Base-by-base conservation (phyloP, 1,139 yeast genomes). In the Sporopachydermia cereana region DNA sequence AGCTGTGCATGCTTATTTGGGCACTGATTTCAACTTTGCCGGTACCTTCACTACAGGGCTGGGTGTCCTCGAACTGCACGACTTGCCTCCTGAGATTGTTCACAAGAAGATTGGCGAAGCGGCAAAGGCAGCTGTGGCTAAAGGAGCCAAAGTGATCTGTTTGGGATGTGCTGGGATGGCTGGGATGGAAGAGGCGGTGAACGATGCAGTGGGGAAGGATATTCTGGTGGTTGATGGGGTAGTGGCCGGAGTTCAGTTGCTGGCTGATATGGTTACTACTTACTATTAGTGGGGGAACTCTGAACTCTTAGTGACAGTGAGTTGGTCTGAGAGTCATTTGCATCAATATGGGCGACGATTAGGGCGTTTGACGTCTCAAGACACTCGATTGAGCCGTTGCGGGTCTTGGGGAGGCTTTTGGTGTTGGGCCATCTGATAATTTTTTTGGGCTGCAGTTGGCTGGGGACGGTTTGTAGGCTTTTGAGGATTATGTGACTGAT, bases 1-100 rank as follows among this genome's bases (percentile, higher is more conserved):
- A 3, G 82, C 80, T 0, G 72, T 77, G 2, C 52, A 56, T 3
- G 63, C 66, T 20, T 72, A 72, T 51, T 67, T 73, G 24, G 79
- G 80, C 14, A 47, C 54, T 24, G 45, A 45, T 14, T 31, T 46
- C 3, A 29, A 44, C 1, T 57, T 59, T 34, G 62, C 60, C 0
- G 58, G 60, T 21, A 70, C 72, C 45, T 76, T 69, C 9, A 41
- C 53, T 1, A 56, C 65, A 5, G 62, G 64, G 3, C 49, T 63
- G 41, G 60, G 61, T 2, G 65, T 60, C 4, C 51, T 60, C 24
- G 66, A 63, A 31, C 54, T 62, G 18, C 63, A 59, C 30, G 52
- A 55, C 24, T 46, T 54, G 31, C 20, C 41, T 16, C 20, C 36
- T 22, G 43, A 41, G 34, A 17, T 41, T 20, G 43, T 41, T 9